These are phyloP conservation scores for Taphrina pruni DNA, from an alignment of 1,139 yeast species.

Conservation along the genomic window DNA sequence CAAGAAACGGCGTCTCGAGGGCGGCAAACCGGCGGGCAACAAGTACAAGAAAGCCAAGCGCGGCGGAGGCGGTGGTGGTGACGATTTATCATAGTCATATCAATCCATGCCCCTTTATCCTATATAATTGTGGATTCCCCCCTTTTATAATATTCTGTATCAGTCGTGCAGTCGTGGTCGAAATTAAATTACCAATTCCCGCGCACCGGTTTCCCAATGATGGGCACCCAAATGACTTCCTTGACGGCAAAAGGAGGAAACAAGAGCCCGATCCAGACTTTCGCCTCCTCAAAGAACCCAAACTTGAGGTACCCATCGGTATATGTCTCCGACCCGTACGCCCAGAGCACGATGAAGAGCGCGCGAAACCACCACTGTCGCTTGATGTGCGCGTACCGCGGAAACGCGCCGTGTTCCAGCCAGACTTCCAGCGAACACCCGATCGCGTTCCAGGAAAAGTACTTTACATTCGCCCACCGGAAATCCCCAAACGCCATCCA, in stretches of 20 bases:
- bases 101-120: too few species aligned
- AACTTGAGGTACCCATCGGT: constrained; percentile 30
- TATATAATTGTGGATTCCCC: too few species aligned
- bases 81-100: constrained; percentile 10
- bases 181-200: constrained; percentile 1
- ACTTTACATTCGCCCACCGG: constrained; percentile 28
- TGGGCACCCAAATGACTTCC: constrained; percentile 32
- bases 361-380: constrained; percentile 12
- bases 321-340: constrained; percentile 23
- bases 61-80: constrained; percentile 12
- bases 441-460: constrained; percentile 31
- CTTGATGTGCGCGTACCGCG: constrained; percentile 3
- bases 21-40: constrained; percentile 39
- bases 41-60: constrained; percentile 20
- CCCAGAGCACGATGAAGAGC: constrained; percentile 23
- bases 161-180: too few species aligned
- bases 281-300: constrained; percentile 34
- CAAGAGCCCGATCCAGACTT: constrained; percentile 31
- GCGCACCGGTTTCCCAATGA: constrained; percentile 25
- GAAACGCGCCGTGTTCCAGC: constrained; percentile 15
- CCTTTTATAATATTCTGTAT: too few species aligned
- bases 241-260: constrained; percentile 11
- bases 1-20: constrained; percentile 39
- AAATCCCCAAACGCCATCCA: constrained; percentile 29
- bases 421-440: constrained; percentile 23